These are phyloP conservation scores for Epichloe brachyelytri DNA, from an alignment of 2,329 filamentous ascomycete species.

Conservation along the genomic window DNA sequence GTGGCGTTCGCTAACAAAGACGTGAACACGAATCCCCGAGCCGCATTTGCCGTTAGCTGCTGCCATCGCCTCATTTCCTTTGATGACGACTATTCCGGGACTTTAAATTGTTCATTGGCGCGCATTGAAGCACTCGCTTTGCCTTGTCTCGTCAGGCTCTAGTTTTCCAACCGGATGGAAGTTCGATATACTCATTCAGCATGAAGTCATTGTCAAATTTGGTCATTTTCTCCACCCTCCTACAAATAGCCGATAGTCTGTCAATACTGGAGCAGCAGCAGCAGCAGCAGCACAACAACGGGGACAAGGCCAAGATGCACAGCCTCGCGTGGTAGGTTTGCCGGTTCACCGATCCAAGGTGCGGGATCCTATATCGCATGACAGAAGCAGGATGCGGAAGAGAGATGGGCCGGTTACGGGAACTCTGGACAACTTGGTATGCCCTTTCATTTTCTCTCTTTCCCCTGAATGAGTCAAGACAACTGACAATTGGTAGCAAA, in stretches of 20 bases:
- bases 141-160: not conserved
- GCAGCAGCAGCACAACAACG: not conserved
- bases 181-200: conserved; percentile 3
- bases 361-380: conserved; percentile 28
- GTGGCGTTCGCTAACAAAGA: not conserved
- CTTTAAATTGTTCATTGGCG: not conserved
- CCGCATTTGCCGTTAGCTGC: not conserved
- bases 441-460: conserved; percentile 7
- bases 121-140: not conserved
- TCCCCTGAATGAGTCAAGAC: not conserved
- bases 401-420: conserved; percentile 30
- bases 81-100: not conserved
- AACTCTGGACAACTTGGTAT: conserved; percentile 43
- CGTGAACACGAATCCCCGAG: conserved; percentile 2
- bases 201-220: conserved; percentile 25
- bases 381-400: conserved; percentile 23
- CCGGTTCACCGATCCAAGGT: conserved; percentile 25
- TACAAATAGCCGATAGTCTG: conserved; percentile 10
- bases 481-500: conserved; percentile 26
- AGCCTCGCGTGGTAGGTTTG: conserved; percentile 33
- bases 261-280: conserved; percentile 10
- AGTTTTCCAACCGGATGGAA: not conserved
- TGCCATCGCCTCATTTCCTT: not conserved
- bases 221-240: conserved; percentile 5
- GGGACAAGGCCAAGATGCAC: conserved; percentile 15